These are phyloP conservation scores for Plenodomus biglobosus DNA, from an alignment of 2,329 filamentous ascomycete species.

Conservation along the genomic window DNA sequence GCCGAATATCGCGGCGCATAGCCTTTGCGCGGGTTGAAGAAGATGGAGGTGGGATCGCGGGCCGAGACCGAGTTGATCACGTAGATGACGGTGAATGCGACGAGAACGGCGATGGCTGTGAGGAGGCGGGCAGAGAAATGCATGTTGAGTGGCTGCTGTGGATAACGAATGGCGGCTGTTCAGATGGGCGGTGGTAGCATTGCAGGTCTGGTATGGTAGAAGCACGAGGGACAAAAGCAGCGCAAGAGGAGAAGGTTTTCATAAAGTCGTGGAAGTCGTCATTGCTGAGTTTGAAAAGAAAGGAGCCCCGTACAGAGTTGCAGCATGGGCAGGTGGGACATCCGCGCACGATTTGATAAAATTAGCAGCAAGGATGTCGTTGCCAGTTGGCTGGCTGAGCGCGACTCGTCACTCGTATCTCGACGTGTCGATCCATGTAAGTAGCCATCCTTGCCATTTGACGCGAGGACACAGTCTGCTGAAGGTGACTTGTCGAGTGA, in stretches of 20 bases:
- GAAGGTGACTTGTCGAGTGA: neutral
- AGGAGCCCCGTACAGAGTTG: conserved; percentile 4
- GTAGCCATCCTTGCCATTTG: neutral
- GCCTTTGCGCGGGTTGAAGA: conserved; percentile 38
- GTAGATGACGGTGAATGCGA: conserved; percentile 24
- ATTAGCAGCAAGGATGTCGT: conserved; percentile 8
- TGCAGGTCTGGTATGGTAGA: neutral
- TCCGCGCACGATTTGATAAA: conserved; percentile 8
- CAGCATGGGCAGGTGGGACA: conserved; percentile 2
- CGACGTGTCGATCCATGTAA: neutral
- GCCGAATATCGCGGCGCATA: conserved; percentile 39
- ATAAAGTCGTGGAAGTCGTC: conserved; percentile 10
- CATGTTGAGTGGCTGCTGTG: conserved; percentile 17
- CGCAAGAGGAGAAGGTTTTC: conserved; percentile 2
- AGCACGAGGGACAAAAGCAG: neutral
- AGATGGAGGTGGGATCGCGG: conserved; percentile 41
- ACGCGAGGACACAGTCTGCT: neutral
- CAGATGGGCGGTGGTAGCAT: conserved; percentile 3
- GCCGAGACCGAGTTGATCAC: conserved; percentile 28
- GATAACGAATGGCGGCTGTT: neutral
- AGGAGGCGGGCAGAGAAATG: conserved; percentile 26
- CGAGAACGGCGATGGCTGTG: conserved; percentile 18
- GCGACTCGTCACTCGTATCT: neutral
- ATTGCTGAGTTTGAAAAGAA: conserved; percentile 6
- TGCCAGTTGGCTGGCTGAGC: neutral